Conservation (phyloP, 768 basidiomycete genomes). For the Crassisporium funariophilum region DNA sequence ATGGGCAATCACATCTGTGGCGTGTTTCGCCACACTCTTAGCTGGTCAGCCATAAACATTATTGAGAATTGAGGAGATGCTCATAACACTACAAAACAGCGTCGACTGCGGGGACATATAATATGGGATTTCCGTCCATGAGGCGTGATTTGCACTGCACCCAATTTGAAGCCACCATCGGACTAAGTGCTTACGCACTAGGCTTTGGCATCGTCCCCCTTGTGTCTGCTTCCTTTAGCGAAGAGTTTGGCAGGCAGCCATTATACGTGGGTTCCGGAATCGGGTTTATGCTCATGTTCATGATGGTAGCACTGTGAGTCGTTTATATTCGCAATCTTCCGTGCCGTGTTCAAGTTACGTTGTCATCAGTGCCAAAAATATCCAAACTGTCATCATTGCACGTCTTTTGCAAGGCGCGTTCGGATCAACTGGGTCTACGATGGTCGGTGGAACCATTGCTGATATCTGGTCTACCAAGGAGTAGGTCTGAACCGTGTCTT, state of each 20-base stretch:
- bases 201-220: slow-evolving; percentile 66
- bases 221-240: slow-evolving; percentile 66
- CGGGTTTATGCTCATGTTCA: slow-evolving; percentile 51
- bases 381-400: slow-evolving; percentile 65
- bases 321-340: background rate
- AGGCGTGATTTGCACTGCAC: slow-evolving; percentile 46
- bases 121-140: slow-evolving; percentile 60
- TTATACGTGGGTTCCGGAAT: slow-evolving; percentile 53
- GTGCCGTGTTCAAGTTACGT: slow-evolving; percentile 4
- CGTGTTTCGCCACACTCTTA: slow-evolving; percentile 48
- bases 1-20: slow-evolving; percentile 48
- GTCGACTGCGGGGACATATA: slow-evolving; percentile 51
- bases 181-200: slow-evolving; percentile 53
- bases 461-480: slow-evolving; percentile 68
- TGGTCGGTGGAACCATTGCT: slow-evolving; percentile 75
- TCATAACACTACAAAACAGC: background rate
- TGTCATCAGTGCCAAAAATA: slow-evolving; percentile 41
- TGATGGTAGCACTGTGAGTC: slow-evolving; percentile 48
- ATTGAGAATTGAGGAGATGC: slow-evolving; percentile 6
- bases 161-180: slow-evolving; percentile 45
- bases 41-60: slow-evolving; percentile 47
- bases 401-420: slow-evolving; percentile 69
- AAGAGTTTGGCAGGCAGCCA: slow-evolving; percentile 66
- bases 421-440: slow-evolving; percentile 69
- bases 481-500: slow-evolving; percentile 38